Conservation (phyloP, 345 rosid species). For the Rhodamnia argentea region DNA sequence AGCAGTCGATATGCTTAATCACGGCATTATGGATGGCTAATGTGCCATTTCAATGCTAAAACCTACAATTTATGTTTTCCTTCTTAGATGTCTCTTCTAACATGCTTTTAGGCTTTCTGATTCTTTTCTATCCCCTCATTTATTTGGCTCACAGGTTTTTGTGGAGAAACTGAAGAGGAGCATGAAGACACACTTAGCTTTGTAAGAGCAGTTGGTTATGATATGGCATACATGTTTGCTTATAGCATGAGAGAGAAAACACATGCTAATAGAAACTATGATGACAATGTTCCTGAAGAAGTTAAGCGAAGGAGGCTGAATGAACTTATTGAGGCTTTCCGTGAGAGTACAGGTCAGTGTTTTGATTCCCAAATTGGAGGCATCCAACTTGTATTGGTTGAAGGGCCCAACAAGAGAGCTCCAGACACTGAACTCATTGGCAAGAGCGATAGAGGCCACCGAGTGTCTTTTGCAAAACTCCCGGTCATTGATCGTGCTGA, state of each 20-base stretch:
- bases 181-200: conserved; percentile 69
- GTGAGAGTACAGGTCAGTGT: conserved; percentile 70
- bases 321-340: conserved; percentile 69
- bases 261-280: conserved; percentile 72
- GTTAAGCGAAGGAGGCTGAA: conserved; percentile 81
- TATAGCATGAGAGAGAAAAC: conserved; percentile 96
- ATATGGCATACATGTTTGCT: conserved; percentile 98
- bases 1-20: neutral
- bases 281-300: conserved; percentile 71
- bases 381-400: conserved; percentile 62
- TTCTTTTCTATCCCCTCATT: neutral
- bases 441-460: conserved; percentile 78
- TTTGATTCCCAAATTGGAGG: conserved; percentile 68
- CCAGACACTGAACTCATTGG: conserved; percentile 83
- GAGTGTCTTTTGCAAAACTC: conserved; percentile 44
- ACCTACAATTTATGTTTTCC: neutral
- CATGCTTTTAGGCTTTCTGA: neutral
- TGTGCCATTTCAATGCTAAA: neutral
- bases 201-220: conserved; percentile 60
- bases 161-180: conserved; percentile 92
- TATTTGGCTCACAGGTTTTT: conserved; percentile 41
- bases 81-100: neutral
- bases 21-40: neutral
- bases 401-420: conserved; percentile 90
- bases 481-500: conserved; percentile 31